These are phyloP conservation scores for Macrocystidia cucumis DNA, from an alignment of 1,284 basidiomycete species.

Conservation along the genomic window DNA sequence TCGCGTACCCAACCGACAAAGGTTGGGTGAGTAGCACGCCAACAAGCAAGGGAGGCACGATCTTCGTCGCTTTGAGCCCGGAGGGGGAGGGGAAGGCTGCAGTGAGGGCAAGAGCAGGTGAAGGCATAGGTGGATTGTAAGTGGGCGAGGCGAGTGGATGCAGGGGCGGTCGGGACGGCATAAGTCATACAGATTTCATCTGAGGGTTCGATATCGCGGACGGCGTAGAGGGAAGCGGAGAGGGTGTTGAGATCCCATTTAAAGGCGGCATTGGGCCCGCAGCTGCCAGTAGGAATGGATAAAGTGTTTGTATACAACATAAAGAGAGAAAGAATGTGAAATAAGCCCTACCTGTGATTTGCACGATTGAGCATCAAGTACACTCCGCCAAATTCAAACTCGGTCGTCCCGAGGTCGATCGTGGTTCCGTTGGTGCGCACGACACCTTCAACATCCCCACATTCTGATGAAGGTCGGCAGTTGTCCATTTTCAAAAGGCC, in stretches of 20 bases:
- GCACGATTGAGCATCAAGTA: slow-evolving; percentile 26
- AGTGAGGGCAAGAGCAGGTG: slow-evolving; percentile 24
- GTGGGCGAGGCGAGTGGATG: slow-evolving; percentile 17
- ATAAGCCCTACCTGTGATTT: slow-evolving; percentile 25
- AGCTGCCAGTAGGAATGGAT: slow-evolving; percentile 15
- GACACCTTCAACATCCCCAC: slow-evolving; percentile 26
- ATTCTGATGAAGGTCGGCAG: slow-evolving; percentile 20
- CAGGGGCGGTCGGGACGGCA: slow-evolving; percentile 22
- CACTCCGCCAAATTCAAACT: slow-evolving; percentile 24
- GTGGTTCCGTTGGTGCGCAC: slow-evolving; percentile 26
- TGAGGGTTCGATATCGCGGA: slow-evolving; percentile 22
- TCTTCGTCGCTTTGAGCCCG: slow-evolving; percentile 17
- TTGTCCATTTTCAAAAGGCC: slow-evolving; percentile 21
- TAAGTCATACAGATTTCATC: slow-evolving; percentile 33
- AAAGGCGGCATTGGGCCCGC: slow-evolving; percentile 29
- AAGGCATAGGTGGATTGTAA: slow-evolving; percentile 25
- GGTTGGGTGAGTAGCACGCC: slow-evolving; percentile 25
- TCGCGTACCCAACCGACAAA: slow-evolving; percentile 29
- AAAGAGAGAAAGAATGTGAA: no score
- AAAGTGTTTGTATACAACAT: background rate
- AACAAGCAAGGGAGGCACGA: slow-evolving; percentile 20
- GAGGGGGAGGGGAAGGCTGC: slow-evolving; percentile 17
- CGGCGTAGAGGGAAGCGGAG: slow-evolving; percentile 25
- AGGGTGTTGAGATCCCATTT: slow-evolving; percentile 25
- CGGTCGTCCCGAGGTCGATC: slow-evolving; percentile 19